Evolutionary conservation across 2,329 filamentous ascomycete genomes (phyloP).

Genomic region (Pseudodiploospora longispora): DNA sequence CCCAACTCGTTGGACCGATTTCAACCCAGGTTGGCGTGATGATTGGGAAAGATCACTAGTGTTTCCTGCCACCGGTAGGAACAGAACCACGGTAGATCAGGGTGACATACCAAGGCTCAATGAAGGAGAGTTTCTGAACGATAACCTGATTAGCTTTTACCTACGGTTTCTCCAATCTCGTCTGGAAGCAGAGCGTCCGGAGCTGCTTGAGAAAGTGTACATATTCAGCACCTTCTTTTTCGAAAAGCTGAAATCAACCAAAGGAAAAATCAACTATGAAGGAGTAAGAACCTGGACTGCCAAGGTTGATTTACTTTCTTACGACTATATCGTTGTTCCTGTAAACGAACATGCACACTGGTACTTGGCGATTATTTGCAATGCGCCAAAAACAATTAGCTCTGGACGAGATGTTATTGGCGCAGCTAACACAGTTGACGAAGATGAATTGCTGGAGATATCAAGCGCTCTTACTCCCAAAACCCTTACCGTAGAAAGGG

Average conservation of each 20-base stretch:
- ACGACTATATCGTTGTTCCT: conserved; percentile 85
- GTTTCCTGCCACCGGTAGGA: conserved; percentile 50
- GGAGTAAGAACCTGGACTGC: conserved; percentile 83
- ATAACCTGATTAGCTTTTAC: conserved; percentile 87
- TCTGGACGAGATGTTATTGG: conserved; percentile 8
- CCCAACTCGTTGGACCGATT: conserved; percentile 38
- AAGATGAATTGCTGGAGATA: conserved; percentile 6
- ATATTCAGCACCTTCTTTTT: conserved; percentile 95
- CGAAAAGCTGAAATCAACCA: conserved; percentile 58
- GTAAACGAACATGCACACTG: conserved; percentile 85
- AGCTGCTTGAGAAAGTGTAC: conserved; percentile 59
- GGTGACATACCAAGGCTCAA: conserved; percentile 71
- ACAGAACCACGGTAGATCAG: conserved; percentile 58
- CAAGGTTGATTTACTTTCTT: conserved; percentile 73
- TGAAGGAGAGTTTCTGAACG: conserved; percentile 81
- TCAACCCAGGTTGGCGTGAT: conserved; percentile 42
- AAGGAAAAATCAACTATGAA: conserved; percentile 68
- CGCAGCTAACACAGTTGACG: conserved; percentile 8
- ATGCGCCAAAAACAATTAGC: conserved; percentile 56
- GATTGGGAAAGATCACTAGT: conserved; percentile 52
- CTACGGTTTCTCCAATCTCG: conserved; percentile 62
- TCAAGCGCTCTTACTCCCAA: conserved; percentile 4
- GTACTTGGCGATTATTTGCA: conserved; percentile 94
- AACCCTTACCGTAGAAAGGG: conserved; percentile 11
- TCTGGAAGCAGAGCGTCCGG: conserved; percentile 45